These are phyloP conservation scores for Luffa aegyptiaca DNA, from an alignment of 306 rosid genomes.

Conservation along the genomic window DNA sequence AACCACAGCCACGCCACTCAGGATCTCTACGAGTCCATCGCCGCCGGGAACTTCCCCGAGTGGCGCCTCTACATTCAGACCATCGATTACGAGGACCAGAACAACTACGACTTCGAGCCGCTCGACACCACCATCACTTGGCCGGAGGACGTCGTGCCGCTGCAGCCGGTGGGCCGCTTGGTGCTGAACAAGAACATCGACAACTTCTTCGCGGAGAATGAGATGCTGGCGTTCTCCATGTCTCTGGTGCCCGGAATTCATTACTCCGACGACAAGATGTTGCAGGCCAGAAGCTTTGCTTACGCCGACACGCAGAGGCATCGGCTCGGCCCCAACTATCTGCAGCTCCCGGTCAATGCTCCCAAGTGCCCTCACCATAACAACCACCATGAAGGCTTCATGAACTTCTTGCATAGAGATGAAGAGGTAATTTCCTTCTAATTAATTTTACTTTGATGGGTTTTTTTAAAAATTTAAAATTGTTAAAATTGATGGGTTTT, in stretches of 20 bases:
- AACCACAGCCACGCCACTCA: conserved; percentile 95
- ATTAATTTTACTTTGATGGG: neutral
- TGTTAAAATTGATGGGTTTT: neutral
- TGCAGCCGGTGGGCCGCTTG: conserved; percentile 92
- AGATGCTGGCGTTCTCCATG: conserved; percentile 83
- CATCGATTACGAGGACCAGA: conserved; percentile 74
- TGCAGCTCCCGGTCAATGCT: conserved; percentile 82
- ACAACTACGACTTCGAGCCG: conserved; percentile 80
- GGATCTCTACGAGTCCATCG: conserved; percentile 79
- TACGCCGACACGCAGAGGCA: conserved; percentile 86
- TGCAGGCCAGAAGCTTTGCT: conserved; percentile 76
- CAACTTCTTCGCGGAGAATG: conserved; percentile 94
- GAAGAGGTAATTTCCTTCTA: conserved; percentile 44
- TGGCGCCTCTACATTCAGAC: conserved; percentile 86
- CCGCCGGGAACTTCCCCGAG: conserved; percentile 92
- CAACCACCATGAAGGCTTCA: conserved; percentile 82
- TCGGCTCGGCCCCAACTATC: conserved; percentile 92
- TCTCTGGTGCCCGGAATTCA: conserved; percentile 71
- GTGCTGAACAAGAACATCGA: conserved; percentile 82
- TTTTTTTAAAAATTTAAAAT: no score
- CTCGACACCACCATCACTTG: conserved; percentile 78
- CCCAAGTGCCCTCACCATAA: conserved; percentile 85
- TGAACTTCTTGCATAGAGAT: conserved; percentile 92
- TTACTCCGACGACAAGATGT: conserved; percentile 82
- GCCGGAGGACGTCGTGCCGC: conserved; percentile 89